Evolutionary conservation across 2,329 filamentous ascomycete species (phyloP).

Genomic region (Aspergillus ochraceus): DNA sequence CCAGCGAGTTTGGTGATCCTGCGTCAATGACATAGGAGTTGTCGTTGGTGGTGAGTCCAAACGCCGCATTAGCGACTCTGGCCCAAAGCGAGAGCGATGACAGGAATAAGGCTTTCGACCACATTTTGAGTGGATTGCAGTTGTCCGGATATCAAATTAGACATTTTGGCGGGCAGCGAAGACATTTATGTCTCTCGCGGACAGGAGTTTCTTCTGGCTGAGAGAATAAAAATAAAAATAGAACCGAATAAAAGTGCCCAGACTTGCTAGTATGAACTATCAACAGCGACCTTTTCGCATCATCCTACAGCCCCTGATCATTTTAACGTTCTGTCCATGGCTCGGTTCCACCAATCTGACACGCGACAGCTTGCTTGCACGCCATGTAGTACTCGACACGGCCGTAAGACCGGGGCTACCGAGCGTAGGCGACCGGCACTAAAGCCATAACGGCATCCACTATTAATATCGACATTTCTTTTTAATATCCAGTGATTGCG

Average conservation of each 20-base stretch:
- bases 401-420: neutral
- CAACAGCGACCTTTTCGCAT: neutral
- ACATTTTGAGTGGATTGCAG: slow-evolving; percentile 15
- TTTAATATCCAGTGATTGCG: neutral
- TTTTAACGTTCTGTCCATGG: slow-evolving; percentile 4
- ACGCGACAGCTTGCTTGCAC: neutral
- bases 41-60: slow-evolving; percentile 26
- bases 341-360: slow-evolving; percentile 14
- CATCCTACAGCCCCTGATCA: slow-evolving; percentile 8
- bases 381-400: neutral
- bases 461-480: neutral
- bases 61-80: slow-evolving; percentile 25
- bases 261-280: neutral
- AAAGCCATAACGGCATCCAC: neutral
- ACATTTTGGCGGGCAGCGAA: neutral
- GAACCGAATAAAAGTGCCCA: neutral
- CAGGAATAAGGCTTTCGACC: slow-evolving; percentile 16
- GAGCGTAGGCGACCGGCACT: neutral
- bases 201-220: neutral
- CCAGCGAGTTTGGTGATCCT: slow-evolving; percentile 50
- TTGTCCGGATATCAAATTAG: neutral
- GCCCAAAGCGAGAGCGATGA: slow-evolving; percentile 22
- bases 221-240: neutral
- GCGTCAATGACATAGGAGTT: slow-evolving; percentile 48
- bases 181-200: neutral